Evolutionary conservation across 2,329 filamentous ascomycete genomes (phyloP), one percentile per base, ranked within the genome.

Genomic region (Trichophyton simii): DNA sequence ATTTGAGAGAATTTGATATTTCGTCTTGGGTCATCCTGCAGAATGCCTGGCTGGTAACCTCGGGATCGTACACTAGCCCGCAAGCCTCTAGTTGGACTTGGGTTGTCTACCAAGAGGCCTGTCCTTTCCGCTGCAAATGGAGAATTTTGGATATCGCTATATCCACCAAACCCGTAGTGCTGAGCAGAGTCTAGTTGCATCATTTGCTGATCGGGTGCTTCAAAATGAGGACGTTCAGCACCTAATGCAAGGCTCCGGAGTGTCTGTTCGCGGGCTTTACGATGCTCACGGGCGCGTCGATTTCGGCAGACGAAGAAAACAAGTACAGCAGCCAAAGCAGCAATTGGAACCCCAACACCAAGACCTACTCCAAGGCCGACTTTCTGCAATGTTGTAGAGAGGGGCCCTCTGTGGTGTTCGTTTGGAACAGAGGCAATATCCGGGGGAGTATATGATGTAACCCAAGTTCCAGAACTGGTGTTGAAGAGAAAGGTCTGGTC

Each of bases 361-460:
- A 89, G 69, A 0, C 86, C 87, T 1, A 86, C 73, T 0, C 85
- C 85, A 0, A 89, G 74, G 0, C 85, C 84, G 3, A 86, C 73
- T 57, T 79, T 81, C 63, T 77, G 76, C 7, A 71, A 67, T 18
- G 71, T 63, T 8, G 66, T 66, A 7, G 73, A 72, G 18, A 72
- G 67, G 3, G 65, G 63, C 3, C 63, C 65, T 5, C 68, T 63
- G 6, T 63, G 65, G 8, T 61, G 61, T 6, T 64, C 60, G 38
- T 64, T 64, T 34, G 68, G 63, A 7, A 65, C 57, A 60, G 67
- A 66, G 6, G 65, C 61, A 3, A 66, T 60, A 1, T 69, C 65
- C 2, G 79, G 80, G 44, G 81, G 80, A 1, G 74, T 75, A 65
- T 87, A 88, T 3, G 79, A 77, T 1, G 78, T 74, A 1, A 79